phyloP scores from a whole-genome alignment of 169 alveolate genomes.

The Plasmodium knowlesi region DNA sequence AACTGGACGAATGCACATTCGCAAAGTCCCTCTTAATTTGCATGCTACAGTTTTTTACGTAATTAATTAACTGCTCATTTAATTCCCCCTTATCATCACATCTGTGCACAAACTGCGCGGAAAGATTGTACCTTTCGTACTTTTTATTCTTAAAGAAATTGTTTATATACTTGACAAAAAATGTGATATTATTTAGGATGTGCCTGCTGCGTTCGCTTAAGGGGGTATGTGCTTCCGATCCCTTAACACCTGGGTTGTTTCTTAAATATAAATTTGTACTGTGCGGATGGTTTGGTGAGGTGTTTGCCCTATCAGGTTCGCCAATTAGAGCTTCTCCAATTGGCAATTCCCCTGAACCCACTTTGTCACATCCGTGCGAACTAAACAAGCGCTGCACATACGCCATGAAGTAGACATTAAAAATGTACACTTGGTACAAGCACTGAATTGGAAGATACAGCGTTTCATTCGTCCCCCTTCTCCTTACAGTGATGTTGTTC shows the following conservation, averaged over 20 bases:
- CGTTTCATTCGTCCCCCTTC: not conserved
- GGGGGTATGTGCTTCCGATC: not conserved
- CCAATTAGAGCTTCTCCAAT: not conserved
- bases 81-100: not conserved
- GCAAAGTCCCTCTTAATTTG: not conserved
- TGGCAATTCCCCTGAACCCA: not conserved
- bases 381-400: slow-evolving; percentile 12
- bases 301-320: not conserved
- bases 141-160: slow-evolving; percentile 18
- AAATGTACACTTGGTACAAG: slow-evolving; percentile 48
- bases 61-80: slow-evolving; percentile 30
- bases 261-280: slow-evolving; percentile 8
- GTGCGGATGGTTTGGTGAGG: not conserved
- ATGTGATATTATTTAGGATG: slow-evolving; percentile 31
- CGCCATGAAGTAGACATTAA: slow-evolving; percentile 27
- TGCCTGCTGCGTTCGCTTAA: slow-evolving; percentile 46
- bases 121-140: slow-evolving; percentile 42
- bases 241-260: not conserved
- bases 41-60: slow-evolving; percentile 22
- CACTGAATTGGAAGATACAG: slow-evolving; percentile 44
- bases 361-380: not conserved
- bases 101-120: not conserved
- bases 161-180: slow-evolving; percentile 62
- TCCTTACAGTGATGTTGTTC: slow-evolving; percentile 23
- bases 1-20: slow-evolving; percentile 17